Percentiles rank a stretch among this genome's conserved stretches.
These are phyloP conservation scores for Breynia disticha DNA, from an alignment of 441 rosid genomes.

Conservation along the genomic window DNA sequence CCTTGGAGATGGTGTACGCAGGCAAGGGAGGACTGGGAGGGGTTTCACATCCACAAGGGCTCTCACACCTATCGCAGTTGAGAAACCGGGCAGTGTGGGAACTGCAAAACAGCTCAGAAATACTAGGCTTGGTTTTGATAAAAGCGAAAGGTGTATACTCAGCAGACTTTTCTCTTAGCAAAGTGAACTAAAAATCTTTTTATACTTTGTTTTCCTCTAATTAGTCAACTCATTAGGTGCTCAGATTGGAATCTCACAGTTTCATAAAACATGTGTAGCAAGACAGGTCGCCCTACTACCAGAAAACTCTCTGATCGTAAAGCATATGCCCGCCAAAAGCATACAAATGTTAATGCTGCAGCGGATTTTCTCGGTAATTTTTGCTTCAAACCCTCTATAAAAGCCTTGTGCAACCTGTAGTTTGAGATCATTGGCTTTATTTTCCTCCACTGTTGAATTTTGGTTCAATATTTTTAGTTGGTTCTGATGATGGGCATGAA, in stretches of 20 bases:
- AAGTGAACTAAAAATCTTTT: constrained; percentile 1
- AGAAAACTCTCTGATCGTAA: constrained; percentile 97
- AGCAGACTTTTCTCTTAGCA: constrained; percentile 5
- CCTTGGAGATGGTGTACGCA: constrained; percentile 67
- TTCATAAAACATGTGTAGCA: constrained; percentile 46
- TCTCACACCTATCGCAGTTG: constrained; percentile 45
- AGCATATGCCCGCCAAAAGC: constrained; percentile 78
- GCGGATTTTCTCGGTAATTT: constrained; percentile 84
- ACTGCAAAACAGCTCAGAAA: constrained; percentile 86
- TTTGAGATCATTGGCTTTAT: background rate
- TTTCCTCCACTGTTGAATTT: constrained; percentile 16
- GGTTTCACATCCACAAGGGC: constrained; percentile 58
- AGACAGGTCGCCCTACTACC: constrained; percentile 79
- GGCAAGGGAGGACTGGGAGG: constrained; percentile 84
- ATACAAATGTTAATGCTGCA: constrained; percentile 42
- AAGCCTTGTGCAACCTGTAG: background rate
- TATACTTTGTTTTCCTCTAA: constrained; percentile 3
- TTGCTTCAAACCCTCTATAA: background rate
- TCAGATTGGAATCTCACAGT: constrained; percentile 22
- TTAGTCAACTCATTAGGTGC: constrained; percentile 4
- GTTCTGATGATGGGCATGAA: constrained; percentile 81
- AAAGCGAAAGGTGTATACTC: constrained; percentile 59
- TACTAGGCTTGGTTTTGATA: constrained; percentile 73
- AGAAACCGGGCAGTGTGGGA: constrained; percentile 67
- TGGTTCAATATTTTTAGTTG: constrained; percentile 41